Evolutionary conservation across 2,329 filamentous ascomycete species (phyloP).

Genomic region (Colletotrichum acutatum): DNA sequence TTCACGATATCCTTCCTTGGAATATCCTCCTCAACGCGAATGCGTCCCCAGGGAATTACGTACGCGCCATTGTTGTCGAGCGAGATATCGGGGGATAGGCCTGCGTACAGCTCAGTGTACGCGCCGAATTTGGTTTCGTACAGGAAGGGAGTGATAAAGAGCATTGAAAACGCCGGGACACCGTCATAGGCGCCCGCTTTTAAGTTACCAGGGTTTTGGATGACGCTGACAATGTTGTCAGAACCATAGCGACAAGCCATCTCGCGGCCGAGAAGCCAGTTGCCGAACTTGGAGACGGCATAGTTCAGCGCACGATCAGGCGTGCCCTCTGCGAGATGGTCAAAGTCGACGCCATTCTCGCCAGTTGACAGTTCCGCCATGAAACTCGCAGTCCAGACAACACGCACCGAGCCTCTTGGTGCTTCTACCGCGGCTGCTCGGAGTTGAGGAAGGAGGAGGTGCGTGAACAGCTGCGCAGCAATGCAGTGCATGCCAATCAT

Average conservation of each 20-base stretch:
- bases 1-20: conserved; percentile 43
- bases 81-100: conserved; percentile 49
- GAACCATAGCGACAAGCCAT: conserved; percentile 41
- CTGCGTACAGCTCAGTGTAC: conserved; percentile 54
- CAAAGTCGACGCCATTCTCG: conserved; percentile 43
- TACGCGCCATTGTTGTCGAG: conserved; percentile 43
- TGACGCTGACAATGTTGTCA: conserved; percentile 43
- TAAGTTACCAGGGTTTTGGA: conserved; percentile 49
- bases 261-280: conserved; percentile 45
- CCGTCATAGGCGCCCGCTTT: conserved; percentile 40
- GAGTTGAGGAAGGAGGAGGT: conserved; percentile 47
- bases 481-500: conserved; percentile 49
- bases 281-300: conserved; percentile 48
- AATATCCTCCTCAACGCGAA: conserved; percentile 35
- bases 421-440: conserved; percentile 39
- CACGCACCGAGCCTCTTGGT: conserved; percentile 39
- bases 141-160: conserved; percentile 39
- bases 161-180: conserved; percentile 15
- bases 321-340: conserved; percentile 37
- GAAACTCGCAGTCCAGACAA: conserved; percentile 46
- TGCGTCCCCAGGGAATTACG: conserved; percentile 44
- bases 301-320: conserved; percentile 42
- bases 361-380: conserved; percentile 41
- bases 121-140: conserved; percentile 48
- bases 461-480: conserved; percentile 47